Base-by-base conservation (phyloP, 1,139 yeast species). In the Geotrichum histeridarum region DNA sequence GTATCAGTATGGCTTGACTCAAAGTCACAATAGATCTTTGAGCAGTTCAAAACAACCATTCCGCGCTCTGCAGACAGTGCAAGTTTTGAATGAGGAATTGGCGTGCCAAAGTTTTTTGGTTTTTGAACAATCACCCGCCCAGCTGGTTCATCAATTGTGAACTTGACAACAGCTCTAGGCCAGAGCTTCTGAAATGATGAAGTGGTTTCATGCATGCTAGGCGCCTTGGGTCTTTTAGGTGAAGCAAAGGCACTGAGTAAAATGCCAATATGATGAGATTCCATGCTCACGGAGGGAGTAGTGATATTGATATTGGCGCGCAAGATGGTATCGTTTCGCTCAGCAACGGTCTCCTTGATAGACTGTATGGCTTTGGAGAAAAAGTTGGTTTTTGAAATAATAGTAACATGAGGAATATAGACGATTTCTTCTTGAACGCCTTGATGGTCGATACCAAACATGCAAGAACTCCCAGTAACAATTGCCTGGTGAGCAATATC, bases 401-500 rank as follows among this genome's bases (percentile, higher is more conserved):
- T 56, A 1, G 76, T 68, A 22, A 72, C 62, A 63, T 73, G 61
- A 0, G 77, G 77, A 12, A 72, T 63, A 54, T 72, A 72, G 8
- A 72, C 59, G 8, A 73, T 57, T 55, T 73, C 76, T 47, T 72
- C 73, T 47, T 69, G 71, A n/a, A 60, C 53, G 9, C 59, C 60
- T 32, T 60, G 60, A 11, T 54, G 57, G 35, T 65, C 67, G 35
- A 69, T 42, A 8, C 73, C 75, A 43, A 72, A 59, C 17, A 69
- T 66, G 38, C 71, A 54, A 7, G 76, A 69, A n/a, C 72, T 67
- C 9, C 70, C 60, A 8, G 74, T 63, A 53, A 71, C 60, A 11
- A 72, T 67, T 4, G 73, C 71, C 59, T 73, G 77, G 57, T 73
- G 77, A 6, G 77, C 76, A 27, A 63, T 59, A 44, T 71, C 74